These are phyloP conservation scores for Schwanniomyces occidentalis DNA, from an alignment of 805 yeast genomes.

Conservation along the genomic window DNA sequence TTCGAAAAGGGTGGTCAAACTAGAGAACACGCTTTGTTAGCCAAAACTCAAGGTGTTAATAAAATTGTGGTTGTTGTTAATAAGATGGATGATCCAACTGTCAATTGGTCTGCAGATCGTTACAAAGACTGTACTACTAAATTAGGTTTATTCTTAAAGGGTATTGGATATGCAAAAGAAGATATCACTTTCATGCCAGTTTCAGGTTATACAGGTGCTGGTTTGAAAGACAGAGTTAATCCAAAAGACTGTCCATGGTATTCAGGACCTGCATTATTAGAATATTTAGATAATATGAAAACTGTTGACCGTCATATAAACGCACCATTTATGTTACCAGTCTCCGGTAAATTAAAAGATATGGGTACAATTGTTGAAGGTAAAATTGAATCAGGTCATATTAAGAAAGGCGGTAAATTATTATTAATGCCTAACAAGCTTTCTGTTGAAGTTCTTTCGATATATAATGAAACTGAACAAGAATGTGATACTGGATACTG, in stretches of 20 bases:
- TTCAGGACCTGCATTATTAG: conserved; percentile 86
- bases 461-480: conserved; percentile 92
- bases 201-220: conserved; percentile 97
- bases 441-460: conserved; percentile 78
- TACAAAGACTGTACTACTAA: conserved; percentile 93
- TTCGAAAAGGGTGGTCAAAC: conserved; percentile 99
- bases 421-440: conserved; percentile 91
- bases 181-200: conserved; percentile 95
- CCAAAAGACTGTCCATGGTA: conserved; percentile 86
- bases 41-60: conserved; percentile 98
- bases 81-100: conserved; percentile 99
- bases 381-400: conserved; percentile 93
- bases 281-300: conserved; percentile 81
- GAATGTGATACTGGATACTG: conserved; percentile 88
- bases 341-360: conserved; percentile 93
- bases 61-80: conserved; percentile 90
- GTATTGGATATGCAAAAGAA: conserved; percentile 85
- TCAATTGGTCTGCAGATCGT: conserved; percentile 92
- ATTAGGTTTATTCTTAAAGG: conserved; percentile 73
- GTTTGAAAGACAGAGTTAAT: conserved; percentile 82
- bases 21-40: conserved; percentile 93
- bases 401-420: conserved; percentile 74
- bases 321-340: conserved; percentile 97
- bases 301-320: conserved; percentile 82
- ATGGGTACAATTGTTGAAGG: conserved; percentile 98